These are phyloP conservation scores for Colletotrichum cordylinicola DNA, from an alignment of 2,329 filamentous ascomycete genomes.

Conservation along the genomic window DNA sequence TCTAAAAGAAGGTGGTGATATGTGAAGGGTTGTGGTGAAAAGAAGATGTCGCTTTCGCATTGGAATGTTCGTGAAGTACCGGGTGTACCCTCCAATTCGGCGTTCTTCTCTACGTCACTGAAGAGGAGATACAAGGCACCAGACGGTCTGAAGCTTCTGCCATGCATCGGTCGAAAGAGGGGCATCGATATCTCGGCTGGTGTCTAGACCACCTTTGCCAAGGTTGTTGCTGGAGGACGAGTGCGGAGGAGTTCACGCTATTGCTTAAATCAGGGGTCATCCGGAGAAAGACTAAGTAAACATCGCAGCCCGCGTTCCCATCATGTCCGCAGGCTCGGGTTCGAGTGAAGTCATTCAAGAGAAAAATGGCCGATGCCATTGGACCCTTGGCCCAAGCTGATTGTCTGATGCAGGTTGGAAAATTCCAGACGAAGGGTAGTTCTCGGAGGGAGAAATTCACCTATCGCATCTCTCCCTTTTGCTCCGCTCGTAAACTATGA, in stretches of 20 bases:
- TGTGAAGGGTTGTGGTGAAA: not conserved
- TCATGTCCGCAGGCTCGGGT: not conserved
- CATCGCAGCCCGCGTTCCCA: not conserved
- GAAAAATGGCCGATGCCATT: not conserved
- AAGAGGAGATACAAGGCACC: not conserved
- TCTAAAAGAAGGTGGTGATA: not conserved
- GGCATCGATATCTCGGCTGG: not conserved
- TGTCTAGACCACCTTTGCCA: not conserved
- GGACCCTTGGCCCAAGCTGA: constrained; percentile 2
- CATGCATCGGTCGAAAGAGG: constrained; percentile 11
- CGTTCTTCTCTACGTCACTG: not conserved
- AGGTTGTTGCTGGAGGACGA: not conserved
- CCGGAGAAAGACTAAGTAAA: not conserved
- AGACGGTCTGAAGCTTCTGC: not conserved
- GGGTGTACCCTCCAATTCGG: not conserved
- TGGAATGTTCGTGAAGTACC: not conserved
- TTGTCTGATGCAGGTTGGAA: not conserved
- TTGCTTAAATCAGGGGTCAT: not conserved
- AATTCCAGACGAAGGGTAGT: not conserved
- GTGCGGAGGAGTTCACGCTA: not conserved
- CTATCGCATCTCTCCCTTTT: constrained; percentile 7
- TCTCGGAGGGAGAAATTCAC: not conserved
- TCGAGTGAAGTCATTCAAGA: not conserved
- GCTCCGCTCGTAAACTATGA: not conserved
- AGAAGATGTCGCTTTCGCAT: not conserved